Evolutionary conservation across 768 basidiomycete species (phyloP).

Genomic region (Brasilioporus rufonigricans): DNA sequence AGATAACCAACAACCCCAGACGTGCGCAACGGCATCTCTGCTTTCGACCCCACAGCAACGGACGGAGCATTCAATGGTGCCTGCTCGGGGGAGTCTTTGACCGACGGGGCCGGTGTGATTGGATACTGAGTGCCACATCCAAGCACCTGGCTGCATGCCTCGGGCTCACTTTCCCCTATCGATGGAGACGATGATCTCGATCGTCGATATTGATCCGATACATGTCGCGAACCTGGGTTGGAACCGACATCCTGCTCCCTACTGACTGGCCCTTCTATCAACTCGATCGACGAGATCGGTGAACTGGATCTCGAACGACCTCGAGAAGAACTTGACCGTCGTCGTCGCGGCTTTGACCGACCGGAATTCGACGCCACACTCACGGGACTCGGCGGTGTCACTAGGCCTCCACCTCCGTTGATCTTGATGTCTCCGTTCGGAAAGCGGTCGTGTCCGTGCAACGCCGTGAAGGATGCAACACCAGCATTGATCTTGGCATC

Average conservation of each 20-base stretch:
- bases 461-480: conserved; percentile 29
- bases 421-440: conserved; percentile 33
- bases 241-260: conserved; percentile 17
- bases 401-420: conserved; percentile 48
- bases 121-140: conserved; percentile 25
- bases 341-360: conserved; percentile 38
- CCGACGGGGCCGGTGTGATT: conserved; percentile 30
- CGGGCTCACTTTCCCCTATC: conserved; percentile 30
- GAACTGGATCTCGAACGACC: conserved; percentile 38
- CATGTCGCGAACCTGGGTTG: conserved; percentile 21
- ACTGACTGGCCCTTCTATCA: conserved; percentile 31
- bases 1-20: conserved; percentile 31
- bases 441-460: conserved; percentile 39
- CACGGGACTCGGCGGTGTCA: conserved; percentile 75
- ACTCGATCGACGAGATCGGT: conserved; percentile 32
- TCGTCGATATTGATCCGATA: conserved; percentile 22
- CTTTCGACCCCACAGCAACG: conserved; percentile 14
- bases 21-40: conserved; percentile 16
- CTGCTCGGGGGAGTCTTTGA: conserved; percentile 30
- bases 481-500: conserved; percentile 40
- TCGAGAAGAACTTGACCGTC: conserved; percentile 42
- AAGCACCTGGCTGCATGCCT: conserved; percentile 19
- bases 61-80: conserved; percentile 7
- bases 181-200: conserved; percentile 33
- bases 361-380: conserved; percentile 65